These are phyloP conservation scores for Cryoendolithus antarcticus DNA, from an alignment of 2,329 filamentous ascomycete species.

Conservation along the genomic window DNA sequence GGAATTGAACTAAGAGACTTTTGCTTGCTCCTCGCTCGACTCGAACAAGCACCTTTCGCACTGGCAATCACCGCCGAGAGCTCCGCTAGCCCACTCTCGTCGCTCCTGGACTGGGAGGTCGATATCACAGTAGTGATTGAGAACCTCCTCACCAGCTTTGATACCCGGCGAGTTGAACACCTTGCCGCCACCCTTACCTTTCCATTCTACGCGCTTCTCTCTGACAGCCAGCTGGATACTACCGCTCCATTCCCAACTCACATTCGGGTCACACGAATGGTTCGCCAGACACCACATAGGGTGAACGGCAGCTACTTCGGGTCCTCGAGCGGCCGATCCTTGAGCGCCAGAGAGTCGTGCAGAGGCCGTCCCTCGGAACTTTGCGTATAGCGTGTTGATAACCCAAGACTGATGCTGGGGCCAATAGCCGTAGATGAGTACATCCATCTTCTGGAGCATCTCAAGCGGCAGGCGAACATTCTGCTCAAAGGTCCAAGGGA, in stretches of 20 bases:
- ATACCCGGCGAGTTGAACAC: slow-evolving; percentile 41
- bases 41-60: slow-evolving; percentile 74
- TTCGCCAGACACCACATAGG: slow-evolving; percentile 95
- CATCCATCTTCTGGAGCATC: slow-evolving; percentile 71
- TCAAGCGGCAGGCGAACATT: slow-evolving; percentile 65
- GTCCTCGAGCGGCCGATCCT: slow-evolving; percentile 55
- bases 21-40: slow-evolving; percentile 33
- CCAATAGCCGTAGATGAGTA: slow-evolving; percentile 53
- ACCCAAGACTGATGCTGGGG: slow-evolving; percentile 63
- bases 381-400: slow-evolving; percentile 81
- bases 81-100: slow-evolving; percentile 78
- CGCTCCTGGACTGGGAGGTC: slow-evolving; percentile 63
- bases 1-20: too few relatives aligned
- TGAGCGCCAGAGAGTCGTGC: slow-evolving; percentile 53
- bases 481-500: slow-evolving; percentile 67
- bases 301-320: slow-evolving; percentile 86
- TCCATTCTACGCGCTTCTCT: slow-evolving; percentile 43
- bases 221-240: slow-evolving; percentile 59
- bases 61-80: slow-evolving; percentile 78
- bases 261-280: slow-evolving; percentile 90
- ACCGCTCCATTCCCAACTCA: slow-evolving; percentile 85
- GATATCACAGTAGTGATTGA: slow-evolving; percentile 92
- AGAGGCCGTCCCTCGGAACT: slow-evolving; percentile 86
- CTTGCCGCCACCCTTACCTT: slow-evolving; percentile 19
- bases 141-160: slow-evolving; percentile 66